These are phyloP conservation scores for Cudoniella acicularis DNA, from an alignment of 495 filamentous ascomycete genomes.

Conservation along the genomic window DNA sequence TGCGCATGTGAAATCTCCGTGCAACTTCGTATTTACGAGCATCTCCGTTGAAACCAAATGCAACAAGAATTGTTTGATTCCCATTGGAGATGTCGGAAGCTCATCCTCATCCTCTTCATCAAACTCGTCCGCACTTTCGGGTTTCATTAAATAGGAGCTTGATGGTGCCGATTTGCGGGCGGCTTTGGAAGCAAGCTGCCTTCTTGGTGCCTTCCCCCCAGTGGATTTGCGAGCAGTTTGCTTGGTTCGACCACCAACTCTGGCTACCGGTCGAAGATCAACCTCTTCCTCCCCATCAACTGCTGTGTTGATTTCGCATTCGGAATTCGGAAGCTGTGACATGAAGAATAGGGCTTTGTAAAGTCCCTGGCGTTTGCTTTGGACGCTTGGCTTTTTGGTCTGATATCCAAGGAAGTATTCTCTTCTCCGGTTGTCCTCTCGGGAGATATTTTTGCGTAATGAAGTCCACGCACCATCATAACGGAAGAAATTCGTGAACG, in stretches of 20 bases:
- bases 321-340: conserved; percentile 38
- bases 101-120: conserved; percentile 22
- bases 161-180: conserved; percentile 4
- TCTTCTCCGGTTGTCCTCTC: conserved; percentile 41
- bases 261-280: conserved; percentile 11
- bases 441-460: conserved; percentile 34
- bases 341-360: conserved; percentile 53
- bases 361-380: conserved; percentile 32
- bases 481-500: conserved; percentile 40
- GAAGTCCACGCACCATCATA: conserved; percentile 42
- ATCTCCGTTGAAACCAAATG: conserved; percentile 61
- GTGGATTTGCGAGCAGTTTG: conserved; percentile 5
- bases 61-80: conserved; percentile 56
- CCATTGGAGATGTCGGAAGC: conserved; percentile 39
- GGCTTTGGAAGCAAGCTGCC: conserved; percentile 11
- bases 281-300: conserved; percentile 40
- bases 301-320: conserved; percentile 22
- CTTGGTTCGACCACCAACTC: conserved; percentile 1
- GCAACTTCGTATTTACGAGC: conserved; percentile 52
- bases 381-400: conserved; percentile 23
- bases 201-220: conserved; percentile 1
- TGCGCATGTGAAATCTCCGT: conserved; percentile 56
- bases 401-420: conserved; percentile 42
- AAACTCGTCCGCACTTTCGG: conserved; percentile 23
- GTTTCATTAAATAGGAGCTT: neutral